Evolutionary conservation across 192 early-diverging fungal genomes (phyloP).

Genomic region (Podila epicladia): DNA sequence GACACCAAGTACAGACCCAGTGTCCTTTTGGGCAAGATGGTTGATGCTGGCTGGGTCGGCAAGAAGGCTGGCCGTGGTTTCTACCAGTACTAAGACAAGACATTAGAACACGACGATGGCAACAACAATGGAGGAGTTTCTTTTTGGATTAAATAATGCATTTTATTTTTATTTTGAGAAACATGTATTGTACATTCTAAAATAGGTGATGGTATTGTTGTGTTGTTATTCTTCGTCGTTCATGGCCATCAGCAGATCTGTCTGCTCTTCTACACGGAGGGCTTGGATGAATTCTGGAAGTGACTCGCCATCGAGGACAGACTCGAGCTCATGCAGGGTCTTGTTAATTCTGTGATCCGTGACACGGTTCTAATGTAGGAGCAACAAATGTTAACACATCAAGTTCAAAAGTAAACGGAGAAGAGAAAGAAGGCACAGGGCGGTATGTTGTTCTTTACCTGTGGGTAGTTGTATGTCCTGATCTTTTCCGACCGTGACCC

Average conservation of each 20-base stretch:
- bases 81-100: slow-evolving; percentile 74
- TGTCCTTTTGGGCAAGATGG: slow-evolving; percentile 91
- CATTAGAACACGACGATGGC: neutral
- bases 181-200: neutral
- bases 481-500: slow-evolving; percentile 86
- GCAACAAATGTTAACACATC: neutral
- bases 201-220: neutral
- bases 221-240: slow-evolving; percentile 25
- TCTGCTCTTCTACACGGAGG: slow-evolving; percentile 38
- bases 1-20: slow-evolving; percentile 96
- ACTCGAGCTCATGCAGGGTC: slow-evolving; percentile 74
- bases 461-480: slow-evolving; percentile 84
- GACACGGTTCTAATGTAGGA: slow-evolving; percentile 64
- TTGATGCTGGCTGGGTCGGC: slow-evolving; percentile 96
- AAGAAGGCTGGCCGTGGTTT: slow-evolving; percentile 93
- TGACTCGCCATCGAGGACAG: slow-evolving; percentile 67
- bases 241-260: slow-evolving; percentile 47
- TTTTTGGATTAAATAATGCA: neutral
- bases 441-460: slow-evolving; percentile 47
- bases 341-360: slow-evolving; percentile 86
- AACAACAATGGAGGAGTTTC: neutral
- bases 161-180: neutral
- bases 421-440: neutral
- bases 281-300: slow-evolving; percentile 52
- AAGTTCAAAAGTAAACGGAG: neutral